phyloP scores from a whole-genome alignment of 2,329 filamentous ascomycete genomes.

The Chrysoporthe puriensis region DNA sequence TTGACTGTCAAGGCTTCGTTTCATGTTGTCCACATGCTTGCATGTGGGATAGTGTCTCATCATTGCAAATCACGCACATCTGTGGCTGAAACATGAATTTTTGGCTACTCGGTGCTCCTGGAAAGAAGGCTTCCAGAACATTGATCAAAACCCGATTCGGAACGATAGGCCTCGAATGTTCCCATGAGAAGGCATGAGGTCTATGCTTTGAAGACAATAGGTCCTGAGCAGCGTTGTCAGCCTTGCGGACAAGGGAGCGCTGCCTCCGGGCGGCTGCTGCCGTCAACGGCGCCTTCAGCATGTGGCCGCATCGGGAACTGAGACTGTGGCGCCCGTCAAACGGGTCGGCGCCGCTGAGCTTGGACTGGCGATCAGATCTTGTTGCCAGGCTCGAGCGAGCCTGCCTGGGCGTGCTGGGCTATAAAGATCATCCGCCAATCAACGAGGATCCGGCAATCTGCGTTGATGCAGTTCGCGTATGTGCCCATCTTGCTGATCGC shows the following conservation, averaged over 20 bases:
- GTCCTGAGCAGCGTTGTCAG: neutral
- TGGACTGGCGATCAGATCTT: conserved; percentile 17
- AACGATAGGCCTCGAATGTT: neutral
- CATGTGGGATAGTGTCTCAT: conserved; percentile 22
- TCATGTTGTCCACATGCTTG: conserved; percentile 20
- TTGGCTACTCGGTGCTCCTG: neutral
- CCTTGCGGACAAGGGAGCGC: neutral
- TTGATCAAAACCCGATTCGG: neutral
- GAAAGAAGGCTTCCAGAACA: conserved; percentile 22
- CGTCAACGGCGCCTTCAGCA: neutral
- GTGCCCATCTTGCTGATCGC: neutral
- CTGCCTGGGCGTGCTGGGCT: neutral
- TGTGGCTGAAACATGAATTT: conserved; percentile 26
- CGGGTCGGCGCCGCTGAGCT: conserved; percentile 14
- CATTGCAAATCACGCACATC: conserved; percentile 19
- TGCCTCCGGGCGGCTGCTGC: conserved; percentile 4
- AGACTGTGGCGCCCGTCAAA: conserved; percentile 3
- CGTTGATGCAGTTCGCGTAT: neutral
- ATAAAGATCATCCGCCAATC: neutral
- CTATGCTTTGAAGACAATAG: conserved; percentile 1
- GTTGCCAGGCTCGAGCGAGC: neutral
- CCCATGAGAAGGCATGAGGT: neutral
- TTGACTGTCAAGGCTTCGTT: conserved; percentile 20
- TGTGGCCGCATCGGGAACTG: neutral
- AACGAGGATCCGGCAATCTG: neutral